Base-by-base conservation (phyloP, 208 protist genomes). In the Trypanosoma rangeli region DNA sequence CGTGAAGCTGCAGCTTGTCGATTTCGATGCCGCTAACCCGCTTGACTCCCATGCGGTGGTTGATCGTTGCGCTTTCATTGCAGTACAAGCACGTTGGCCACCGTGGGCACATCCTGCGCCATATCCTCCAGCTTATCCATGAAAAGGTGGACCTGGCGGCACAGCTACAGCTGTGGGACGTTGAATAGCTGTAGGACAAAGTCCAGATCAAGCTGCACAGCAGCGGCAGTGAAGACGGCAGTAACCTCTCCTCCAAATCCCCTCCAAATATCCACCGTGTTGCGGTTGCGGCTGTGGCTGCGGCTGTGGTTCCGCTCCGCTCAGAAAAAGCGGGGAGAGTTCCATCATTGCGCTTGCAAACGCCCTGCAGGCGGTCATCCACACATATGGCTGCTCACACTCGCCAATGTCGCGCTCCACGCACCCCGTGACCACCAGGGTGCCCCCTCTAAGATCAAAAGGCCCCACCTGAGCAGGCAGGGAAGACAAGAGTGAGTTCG, bases 401-500 rank as follows among this genome's bases (percentile, higher is more conserved):
- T 87, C 83, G 3, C 83, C 83, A n/a, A 87, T 76, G 26, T 79
- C 74, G 57, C 77, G 73, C 61, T 87, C 83, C n/a, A 87, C 65
- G 18, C 35, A 53, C 39, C 54, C 65, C 24, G 44, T n/a, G 3
- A 63, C 55, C 10, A 70, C 37, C 26, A 70, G 55, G 63, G 16
- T 53, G 28, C 53, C 54, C 10, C 54, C 39, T 22, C 8, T 18
- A 31, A 70, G 53, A 26, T 55, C 53, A 63, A 70, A 70, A 37
- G 65, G 55, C 22, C 39, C 42, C 28, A 24, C 31, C 18, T 13
- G 35, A 3, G 54, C 44, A n/a, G 13, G 20, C 26, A n/a, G 13
- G 5, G 15, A 15, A 35, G 46, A 68, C 12, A 33, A 50, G 5
- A 31, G 24, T 49, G 20, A 8, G 10, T 29, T 35, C 15, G 63